Conservation (phyloP, 371 early-diverging fungal species). For the Saksenaea vasiformis region DNA sequence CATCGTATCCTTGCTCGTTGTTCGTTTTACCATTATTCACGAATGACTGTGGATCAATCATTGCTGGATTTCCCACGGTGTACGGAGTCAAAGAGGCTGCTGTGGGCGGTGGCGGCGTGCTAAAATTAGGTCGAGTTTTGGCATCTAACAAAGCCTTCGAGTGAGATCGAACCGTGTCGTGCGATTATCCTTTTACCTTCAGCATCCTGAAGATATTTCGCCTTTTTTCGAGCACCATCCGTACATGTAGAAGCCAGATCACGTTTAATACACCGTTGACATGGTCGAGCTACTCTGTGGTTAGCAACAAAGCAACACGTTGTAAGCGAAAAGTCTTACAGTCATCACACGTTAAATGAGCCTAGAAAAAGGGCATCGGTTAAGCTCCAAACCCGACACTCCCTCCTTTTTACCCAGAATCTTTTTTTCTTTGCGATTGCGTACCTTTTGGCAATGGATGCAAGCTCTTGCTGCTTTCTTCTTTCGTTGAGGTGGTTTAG, state of each 20-base stretch:
- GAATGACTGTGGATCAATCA: conserved; percentile 6
- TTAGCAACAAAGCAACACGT: not conserved
- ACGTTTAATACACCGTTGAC: conserved; percentile 41
- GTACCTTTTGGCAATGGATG: conserved; percentile 37
- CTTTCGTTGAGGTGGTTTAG: conserved; percentile 20
- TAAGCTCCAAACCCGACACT: conserved; percentile 4
- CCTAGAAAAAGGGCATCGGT: conserved; percentile 17
- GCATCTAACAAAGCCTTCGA: not conserved
- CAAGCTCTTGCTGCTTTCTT: conserved; percentile 38
- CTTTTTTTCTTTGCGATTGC: conserved; percentile 1
- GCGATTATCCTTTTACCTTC: conserved; percentile 22
- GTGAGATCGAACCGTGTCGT: not conserved
- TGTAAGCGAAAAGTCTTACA: conserved; percentile 16
- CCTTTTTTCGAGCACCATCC: conserved; percentile 43
- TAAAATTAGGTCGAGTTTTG: conserved; percentile 2
- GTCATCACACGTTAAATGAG: conserved; percentile 41
- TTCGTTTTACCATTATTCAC: conserved; percentile 7
- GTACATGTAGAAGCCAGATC: conserved; percentile 35
- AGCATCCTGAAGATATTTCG: conserved; percentile 78
- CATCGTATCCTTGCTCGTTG: not conserved
- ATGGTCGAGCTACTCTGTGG: conserved; percentile 29
- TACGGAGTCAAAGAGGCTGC: conserved; percentile 4
- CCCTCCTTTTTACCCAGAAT: not conserved
- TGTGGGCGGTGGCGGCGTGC: not conserved
- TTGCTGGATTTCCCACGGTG: not conserved